Evolutionary conservation across 1,139 yeast species (phyloP).

Genomic region (Sugiyamaella novakii): DNA sequence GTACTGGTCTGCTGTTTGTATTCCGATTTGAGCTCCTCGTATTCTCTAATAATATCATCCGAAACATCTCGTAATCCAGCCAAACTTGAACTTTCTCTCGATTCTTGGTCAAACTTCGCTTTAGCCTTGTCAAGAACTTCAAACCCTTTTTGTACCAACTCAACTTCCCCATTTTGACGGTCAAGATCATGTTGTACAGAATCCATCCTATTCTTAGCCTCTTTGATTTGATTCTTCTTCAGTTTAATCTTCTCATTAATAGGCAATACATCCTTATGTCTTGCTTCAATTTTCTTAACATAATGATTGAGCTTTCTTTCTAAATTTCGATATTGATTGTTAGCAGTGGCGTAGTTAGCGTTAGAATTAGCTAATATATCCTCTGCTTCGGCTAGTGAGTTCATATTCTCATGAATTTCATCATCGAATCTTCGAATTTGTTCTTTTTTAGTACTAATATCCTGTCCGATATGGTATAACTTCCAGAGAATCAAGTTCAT

Average conservation of each 20-base stretch:
- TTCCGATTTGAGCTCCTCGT: constrained; percentile 59
- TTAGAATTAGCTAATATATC: constrained; percentile 25
- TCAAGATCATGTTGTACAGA: constrained; percentile 56
- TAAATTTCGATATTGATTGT: constrained; percentile 44
- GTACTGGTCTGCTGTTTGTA: constrained; percentile 44
- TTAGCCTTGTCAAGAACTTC: constrained; percentile 50
- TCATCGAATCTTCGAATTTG: constrained; percentile 28
- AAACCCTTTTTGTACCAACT: constrained; percentile 52
- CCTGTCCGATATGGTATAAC: constrained; percentile 64
- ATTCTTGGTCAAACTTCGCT: constrained; percentile 49
- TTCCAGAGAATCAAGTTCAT: constrained; percentile 61
- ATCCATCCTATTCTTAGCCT: constrained; percentile 54
- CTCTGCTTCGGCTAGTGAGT: constrained; percentile 22
- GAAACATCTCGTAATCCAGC: constrained; percentile 41
- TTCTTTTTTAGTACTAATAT: constrained; percentile 36
- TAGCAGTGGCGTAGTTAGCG: constrained; percentile 27
- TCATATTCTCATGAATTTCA: constrained; percentile 43
- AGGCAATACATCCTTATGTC: constrained; percentile 58
- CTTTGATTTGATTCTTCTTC: constrained; percentile 50
- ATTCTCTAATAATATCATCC: constrained; percentile 58
- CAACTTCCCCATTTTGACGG: constrained; percentile 53
- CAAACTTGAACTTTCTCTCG: constrained; percentile 37
- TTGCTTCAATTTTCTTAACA: constrained; percentile 48
- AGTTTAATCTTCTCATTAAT: constrained; percentile 56
- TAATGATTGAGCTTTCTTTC: constrained; percentile 47